A percentile compares a stretch with the other conserved stretches of the same genome.
phyloP scores from a whole-genome alignment of 148 eudicot species.

The Fagopyrum homotropicum region DNA sequence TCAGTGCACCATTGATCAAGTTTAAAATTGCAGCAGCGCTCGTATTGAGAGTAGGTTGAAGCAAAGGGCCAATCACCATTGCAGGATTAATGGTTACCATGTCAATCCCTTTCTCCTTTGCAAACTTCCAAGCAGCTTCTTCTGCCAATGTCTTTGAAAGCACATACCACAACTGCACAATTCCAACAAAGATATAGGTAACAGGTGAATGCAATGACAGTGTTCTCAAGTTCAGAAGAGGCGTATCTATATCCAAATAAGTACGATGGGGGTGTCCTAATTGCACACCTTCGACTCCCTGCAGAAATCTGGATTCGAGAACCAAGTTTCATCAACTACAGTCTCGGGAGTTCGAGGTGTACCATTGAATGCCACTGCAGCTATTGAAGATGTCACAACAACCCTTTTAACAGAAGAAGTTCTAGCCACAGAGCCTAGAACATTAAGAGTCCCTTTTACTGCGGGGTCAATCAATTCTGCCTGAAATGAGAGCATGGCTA shows the following conservation, averaged over 20 bases:
- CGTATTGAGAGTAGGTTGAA: slow-evolving; percentile 50
- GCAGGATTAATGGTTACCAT: slow-evolving; percentile 26
- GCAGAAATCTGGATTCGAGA: slow-evolving; percentile 17
- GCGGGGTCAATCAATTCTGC: slow-evolving; percentile 21
- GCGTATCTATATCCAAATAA: no score
- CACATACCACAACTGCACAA: slow-evolving; percentile 1
- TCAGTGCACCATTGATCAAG: slow-evolving; percentile 22
- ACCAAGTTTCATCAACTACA: slow-evolving; percentile 19
- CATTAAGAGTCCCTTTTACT: slow-evolving; percentile 15
- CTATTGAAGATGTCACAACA: slow-evolving; percentile 20
- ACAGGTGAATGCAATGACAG: no score
- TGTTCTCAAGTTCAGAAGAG: no score
- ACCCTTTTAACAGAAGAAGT: slow-evolving; percentile 18
- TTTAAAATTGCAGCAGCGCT: slow-evolving; percentile 40
- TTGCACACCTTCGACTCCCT: slow-evolving; percentile 18
- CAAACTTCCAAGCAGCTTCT: slow-evolving; percentile 20
- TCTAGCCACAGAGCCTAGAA: slow-evolving; percentile 17
- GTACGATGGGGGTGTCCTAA: no score
- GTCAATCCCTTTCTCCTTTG: slow-evolving; percentile 8
- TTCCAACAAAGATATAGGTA: no score
- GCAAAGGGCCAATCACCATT: slow-evolving; percentile 38
- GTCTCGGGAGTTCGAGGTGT: slow-evolving; percentile 13
- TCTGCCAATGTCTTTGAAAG: slow-evolving; percentile 23
- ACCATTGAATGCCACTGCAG: neutral
- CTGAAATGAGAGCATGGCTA: slow-evolving; percentile 8